Conservation (phyloP, 352 stramenopile genomes). For the Pythium rhizo-oryzae region DNA sequence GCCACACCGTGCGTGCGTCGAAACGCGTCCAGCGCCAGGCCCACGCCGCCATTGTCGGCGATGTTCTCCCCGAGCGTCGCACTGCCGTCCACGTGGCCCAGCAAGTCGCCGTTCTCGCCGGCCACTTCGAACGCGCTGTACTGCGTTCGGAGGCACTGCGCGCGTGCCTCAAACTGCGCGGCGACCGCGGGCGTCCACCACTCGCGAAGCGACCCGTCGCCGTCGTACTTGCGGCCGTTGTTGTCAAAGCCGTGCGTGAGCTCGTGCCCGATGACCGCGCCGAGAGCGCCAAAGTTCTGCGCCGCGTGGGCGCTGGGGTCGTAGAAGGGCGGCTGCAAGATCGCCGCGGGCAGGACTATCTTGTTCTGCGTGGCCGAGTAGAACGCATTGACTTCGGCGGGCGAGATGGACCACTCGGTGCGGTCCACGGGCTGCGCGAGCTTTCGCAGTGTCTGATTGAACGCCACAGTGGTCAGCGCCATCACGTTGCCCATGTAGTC, state of each 20-base stretch:
- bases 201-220: conserved; percentile 85
- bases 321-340: conserved; percentile 94
- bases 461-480: conserved; percentile 36
- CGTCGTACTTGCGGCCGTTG: conserved; percentile 85
- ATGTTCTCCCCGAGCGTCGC: conserved; percentile 78
- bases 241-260: conserved; percentile 95
- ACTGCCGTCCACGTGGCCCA: conserved; percentile 59
- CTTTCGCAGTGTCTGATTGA: conserved; percentile 30
- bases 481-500: conserved; percentile 59
- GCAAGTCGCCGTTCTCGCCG: conserved; percentile 31
- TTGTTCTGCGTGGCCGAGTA: conserved; percentile 72
- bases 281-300: conserved; percentile 92
- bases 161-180: conserved; percentile 64
- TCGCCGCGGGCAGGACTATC: conserved; percentile 94
- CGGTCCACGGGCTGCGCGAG: conserved; percentile 52
- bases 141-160: conserved; percentile 56
- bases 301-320: conserved; percentile 67
- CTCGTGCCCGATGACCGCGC: conserved; percentile 92
- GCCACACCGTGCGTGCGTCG: conserved; percentile 18
- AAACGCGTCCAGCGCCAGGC: conserved; percentile 62
- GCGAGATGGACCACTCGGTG: conserved; percentile 86
- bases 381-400: conserved; percentile 90
- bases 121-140: conserved; percentile 49
- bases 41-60: conserved; percentile 69
- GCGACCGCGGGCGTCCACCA: conserved; percentile 90